A percentile compares a stretch with the other conserved stretches of the same genome.
These are phyloP conservation scores for Pisolithus orientalis DNA, from an alignment of 768 basidiomycete genomes.

Conservation along the genomic window DNA sequence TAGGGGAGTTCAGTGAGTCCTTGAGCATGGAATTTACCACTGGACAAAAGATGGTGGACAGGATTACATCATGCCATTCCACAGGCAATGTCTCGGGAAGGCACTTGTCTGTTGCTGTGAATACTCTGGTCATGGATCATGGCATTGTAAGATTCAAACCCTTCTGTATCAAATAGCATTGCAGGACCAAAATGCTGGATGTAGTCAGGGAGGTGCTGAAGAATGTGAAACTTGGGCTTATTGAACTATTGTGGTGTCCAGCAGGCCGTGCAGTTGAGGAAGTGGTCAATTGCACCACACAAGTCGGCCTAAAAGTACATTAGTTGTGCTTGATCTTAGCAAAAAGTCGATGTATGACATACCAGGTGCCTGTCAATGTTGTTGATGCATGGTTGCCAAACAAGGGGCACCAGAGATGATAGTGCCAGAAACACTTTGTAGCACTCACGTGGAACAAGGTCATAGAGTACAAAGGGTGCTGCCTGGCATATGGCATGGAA, in stretches of 20 bases:
- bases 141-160: slow-evolving; percentile 36
- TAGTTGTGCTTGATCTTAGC: background rate
- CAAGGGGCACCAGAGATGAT: too few relatives aligned
- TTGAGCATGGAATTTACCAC: slow-evolving; percentile 3
- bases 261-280: slow-evolving; percentile 26
- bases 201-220: slow-evolving; percentile 32
- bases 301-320: slow-evolving; percentile 21
- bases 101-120: slow-evolving; percentile 31
- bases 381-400: slow-evolving; percentile 31
- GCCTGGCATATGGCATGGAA: too few relatives aligned
- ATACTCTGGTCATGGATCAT: slow-evolving; percentile 28
- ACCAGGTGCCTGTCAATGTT: slow-evolving; percentile 31
- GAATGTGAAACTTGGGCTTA: slow-evolving; percentile 40
- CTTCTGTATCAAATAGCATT: slow-evolving; percentile 38
- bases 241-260: slow-evolving; percentile 33
- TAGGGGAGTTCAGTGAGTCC: too few relatives aligned
- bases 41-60: slow-evolving; percentile 22
- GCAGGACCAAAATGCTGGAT: slow-evolving; percentile 31
- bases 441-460: too few relatives aligned
- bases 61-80: slow-evolving; percentile 21
- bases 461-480: too few relatives aligned
- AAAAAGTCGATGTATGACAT: slow-evolving; percentile 2
- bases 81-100: slow-evolving; percentile 25
- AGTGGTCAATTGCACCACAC: slow-evolving; percentile 27
- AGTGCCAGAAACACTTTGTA: too few relatives aligned